Evolutionary conservation across 192 early-diverging fungal species (phyloP), one percentile per base, ranked within the genome.

Genomic region (Geosiphon pyriformis): DNA sequence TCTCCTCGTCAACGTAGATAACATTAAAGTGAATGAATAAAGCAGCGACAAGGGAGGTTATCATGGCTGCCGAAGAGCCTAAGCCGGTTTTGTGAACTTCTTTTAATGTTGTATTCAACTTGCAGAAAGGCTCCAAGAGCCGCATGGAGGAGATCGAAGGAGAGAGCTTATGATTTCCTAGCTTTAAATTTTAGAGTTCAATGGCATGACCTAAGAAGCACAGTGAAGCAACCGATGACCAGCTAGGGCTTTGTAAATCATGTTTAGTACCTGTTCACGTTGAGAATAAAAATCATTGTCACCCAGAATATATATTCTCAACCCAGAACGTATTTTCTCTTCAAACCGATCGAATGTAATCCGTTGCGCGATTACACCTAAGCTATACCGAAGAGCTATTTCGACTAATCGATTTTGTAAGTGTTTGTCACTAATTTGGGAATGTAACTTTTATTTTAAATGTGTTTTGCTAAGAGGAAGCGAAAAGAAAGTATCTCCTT

Each of bases 231-330:
- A n/a, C n/a, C n/a, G n/a, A n/a, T n/a, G n/a, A n/a, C n/a, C n/a
- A n/a, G n/a, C n/a, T n/a, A n/a, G n/a, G n/a, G n/a, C n/a, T n/a
- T n/a, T n/a, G n/a, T n/a, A n/a, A n/a, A n/a, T n/a, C n/a, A n/a
- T n/a, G n/a, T n/a, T 59, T 29, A 31, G 1, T 72, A 92, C 85
- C 85, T 92, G 84, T 20, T 82, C 83, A n/a, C 88, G 81, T 79
- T 98, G 95, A 15, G 97, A 99, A 74, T 99, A 99, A 75, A 99
- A 99, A 76, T 99, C 97, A 70, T 98, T 99, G 79, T 92, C 85
- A n/a, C 90, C 95, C 20, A 89, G 72, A 48, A 99, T 88, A 10
- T 79, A 70, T 47, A 99, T 86, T 52, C 83, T 80, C 18, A 95
- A 72, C 11, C 89, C 86, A 17, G 35, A 30, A 10, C 35, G 59